Conservation (phyloP, 371 early-diverging fungal genomes). For the Mucor irregularis region DNA sequence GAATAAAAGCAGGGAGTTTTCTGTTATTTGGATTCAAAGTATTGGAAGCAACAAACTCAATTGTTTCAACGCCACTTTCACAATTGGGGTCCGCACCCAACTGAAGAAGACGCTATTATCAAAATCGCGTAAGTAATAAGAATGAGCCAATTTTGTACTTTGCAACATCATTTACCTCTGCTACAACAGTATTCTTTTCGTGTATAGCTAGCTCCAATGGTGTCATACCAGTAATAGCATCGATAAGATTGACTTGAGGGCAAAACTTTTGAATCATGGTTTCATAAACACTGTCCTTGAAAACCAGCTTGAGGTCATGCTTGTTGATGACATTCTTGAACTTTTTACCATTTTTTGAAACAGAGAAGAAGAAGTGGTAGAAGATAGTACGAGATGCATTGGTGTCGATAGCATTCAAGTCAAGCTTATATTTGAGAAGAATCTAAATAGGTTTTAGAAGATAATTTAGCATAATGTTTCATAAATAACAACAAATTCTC, state of each 20-base stretch:
- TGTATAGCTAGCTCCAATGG: slow-evolving; percentile 55
- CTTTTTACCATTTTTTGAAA: neutral
- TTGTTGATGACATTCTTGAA: neutral
- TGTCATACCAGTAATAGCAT: slow-evolving; percentile 44
- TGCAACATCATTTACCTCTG: slow-evolving; percentile 34
- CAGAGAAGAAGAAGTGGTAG: slow-evolving; percentile 40
- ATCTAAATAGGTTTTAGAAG: neutral
- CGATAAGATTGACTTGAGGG: slow-evolving; percentile 37
- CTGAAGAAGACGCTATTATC: slow-evolving; percentile 32
- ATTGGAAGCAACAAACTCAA: neutral
- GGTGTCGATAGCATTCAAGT: slow-evolving; percentile 38
- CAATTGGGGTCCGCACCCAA: slow-evolving; percentile 45
- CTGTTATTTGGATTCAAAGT: slow-evolving; percentile 6
- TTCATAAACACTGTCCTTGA: slow-evolving; percentile 11
- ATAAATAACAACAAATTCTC: neutral
- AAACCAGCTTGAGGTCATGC: neutral
- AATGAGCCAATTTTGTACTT: neutral
- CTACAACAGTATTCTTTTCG: slow-evolving; percentile 23
- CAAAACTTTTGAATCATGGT: slow-evolving; percentile 13
- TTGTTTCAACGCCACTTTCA: slow-evolving; percentile 21
- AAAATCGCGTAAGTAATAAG: neutral
- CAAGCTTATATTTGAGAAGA: slow-evolving; percentile 34
- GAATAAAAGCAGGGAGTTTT: slow-evolving; percentile 41
- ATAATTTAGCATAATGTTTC: neutral
- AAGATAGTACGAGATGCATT: slow-evolving; percentile 37